Conservation (phyloP, 306 rosid species). For the Casuarina cunninghamiana region DNA sequence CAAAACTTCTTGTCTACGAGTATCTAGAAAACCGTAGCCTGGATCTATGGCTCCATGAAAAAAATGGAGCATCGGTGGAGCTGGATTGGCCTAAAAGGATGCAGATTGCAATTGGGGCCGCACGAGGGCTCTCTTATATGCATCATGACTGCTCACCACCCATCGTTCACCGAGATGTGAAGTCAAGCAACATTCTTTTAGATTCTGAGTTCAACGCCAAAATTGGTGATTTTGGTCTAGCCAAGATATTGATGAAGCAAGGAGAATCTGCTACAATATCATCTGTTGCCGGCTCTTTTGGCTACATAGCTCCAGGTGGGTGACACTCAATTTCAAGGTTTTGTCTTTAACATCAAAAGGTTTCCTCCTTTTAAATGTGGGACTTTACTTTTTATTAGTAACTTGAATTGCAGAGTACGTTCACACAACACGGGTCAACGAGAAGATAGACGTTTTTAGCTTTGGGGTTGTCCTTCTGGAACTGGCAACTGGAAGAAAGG, state of each 20-base stretch:
- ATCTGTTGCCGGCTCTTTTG: slow-evolving; percentile 75
- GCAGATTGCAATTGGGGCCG: slow-evolving; percentile 65
- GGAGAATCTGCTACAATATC: slow-evolving; percentile 78
- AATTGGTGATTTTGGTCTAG: slow-evolving; percentile 88
- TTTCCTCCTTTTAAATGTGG: background rate
- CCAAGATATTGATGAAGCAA: slow-evolving; percentile 67
- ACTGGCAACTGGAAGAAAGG: slow-evolving; percentile 66
- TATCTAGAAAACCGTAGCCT: slow-evolving; percentile 51
- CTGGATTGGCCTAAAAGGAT: slow-evolving; percentile 37
- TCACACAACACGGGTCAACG: slow-evolving; percentile 56
- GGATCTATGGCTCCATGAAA: slow-evolving; percentile 63
- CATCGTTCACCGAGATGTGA: slow-evolving; percentile 73
- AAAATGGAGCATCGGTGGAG: slow-evolving; percentile 17
- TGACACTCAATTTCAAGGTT: background rate
- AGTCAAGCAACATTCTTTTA: slow-evolving; percentile 73
- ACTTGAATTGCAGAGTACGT: slow-evolving; percentile 56
- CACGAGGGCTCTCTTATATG: slow-evolving; percentile 84
- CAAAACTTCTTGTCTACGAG: no score
- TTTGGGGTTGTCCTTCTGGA: slow-evolving; percentile 79
- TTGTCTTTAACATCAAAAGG: background rate
- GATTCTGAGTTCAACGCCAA: slow-evolving; percentile 73
- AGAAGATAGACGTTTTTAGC: slow-evolving; percentile 78
- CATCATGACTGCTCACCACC: slow-evolving; percentile 81
- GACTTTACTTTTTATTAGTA: background rate
- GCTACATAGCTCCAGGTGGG: slow-evolving; percentile 96